Conservation (phyloP, 148 eudicot genomes). For the Rhododendron ferrugineum region DNA sequence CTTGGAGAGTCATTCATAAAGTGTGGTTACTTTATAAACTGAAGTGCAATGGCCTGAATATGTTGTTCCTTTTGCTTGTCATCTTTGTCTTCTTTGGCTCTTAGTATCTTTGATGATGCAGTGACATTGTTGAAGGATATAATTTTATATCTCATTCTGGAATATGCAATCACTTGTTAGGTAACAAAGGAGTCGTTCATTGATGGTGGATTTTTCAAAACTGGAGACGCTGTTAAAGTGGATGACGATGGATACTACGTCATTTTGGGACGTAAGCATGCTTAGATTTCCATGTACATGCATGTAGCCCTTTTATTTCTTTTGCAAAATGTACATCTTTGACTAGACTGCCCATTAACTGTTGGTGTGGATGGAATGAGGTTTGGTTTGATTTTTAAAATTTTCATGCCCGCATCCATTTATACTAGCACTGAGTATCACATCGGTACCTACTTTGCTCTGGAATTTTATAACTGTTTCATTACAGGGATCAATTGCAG, state of each 20-base stretch:
- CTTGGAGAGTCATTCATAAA: not conserved
- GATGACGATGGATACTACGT: conserved; percentile 94
- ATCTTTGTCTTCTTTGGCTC: not conserved
- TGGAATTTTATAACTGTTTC: not conserved
- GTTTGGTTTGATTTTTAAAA: not conserved
- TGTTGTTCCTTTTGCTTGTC: not conserved
- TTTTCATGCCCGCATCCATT: not conserved
- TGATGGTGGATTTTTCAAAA: conserved; percentile 84
- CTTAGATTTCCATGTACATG: not conserved
- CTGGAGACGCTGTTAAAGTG: conserved; percentile 80
- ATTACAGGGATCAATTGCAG: not conserved
- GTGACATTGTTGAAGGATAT: not conserved
- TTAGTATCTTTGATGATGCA: not conserved
- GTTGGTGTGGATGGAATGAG: not conserved
- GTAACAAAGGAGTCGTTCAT: conserved; percentile 82
- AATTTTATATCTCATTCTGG: conserved; percentile 7
- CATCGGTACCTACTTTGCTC: not conserved
- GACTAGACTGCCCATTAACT: not conserved
- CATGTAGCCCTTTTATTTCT: not conserved
- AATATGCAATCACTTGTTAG: conserved; percentile 29
- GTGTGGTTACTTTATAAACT: not conserved
- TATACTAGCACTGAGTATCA: not conserved
- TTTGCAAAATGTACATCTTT: not conserved
- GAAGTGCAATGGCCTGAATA: not conserved
- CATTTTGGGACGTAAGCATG: conserved; percentile 88